Base-by-base conservation (phyloP, 768 basidiomycete species). In the Xanthoconium purpureum region DNA sequence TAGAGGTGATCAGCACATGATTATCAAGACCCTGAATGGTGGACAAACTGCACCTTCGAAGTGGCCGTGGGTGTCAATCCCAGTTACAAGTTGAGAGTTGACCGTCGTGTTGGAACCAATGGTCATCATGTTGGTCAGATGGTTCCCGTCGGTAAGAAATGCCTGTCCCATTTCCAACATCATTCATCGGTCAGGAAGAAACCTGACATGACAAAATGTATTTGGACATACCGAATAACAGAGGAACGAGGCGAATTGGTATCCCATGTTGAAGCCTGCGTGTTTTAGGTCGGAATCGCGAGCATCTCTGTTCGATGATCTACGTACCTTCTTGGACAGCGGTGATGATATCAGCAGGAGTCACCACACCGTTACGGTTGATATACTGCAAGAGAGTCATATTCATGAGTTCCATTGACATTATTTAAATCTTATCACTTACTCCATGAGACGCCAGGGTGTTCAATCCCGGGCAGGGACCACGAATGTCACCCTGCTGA, bases 391-490 rank as follows among this genome's bases (percentile, higher is more conserved):
- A 52, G 24, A 24, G 38, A 30, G 1, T 30, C 24, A 40, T 3
- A 18, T 51, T 18, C 10, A 36, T 40, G 1, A 3, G 30, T 18
- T 15, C 1, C 33, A 12, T 35, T 12, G 12, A 8, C 33, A 35
- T 2, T 35, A 12, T 32, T 0, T 20, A 24, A 24, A 24, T 24
- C 30, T 5, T 17, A 30, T 45, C 11, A 43, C 66, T 53, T 17
- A 66, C 66, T 14, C 66, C 66, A 2, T 66, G 66, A 60, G 63
- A 56, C 3, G 66, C 58, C 3, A 66, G 50, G 8, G 66, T 68
- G 32, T 66, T 68, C 53, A 66, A 39, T 43, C 66, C 65, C 0
- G 65, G 63, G 43, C 57, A 66, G 5, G 66, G 63, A 14, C 66
- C 65, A 39, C 65, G 66, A 37, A 68, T 57, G 39, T 63, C 66